Base-by-base conservation (phyloP, 2,329 filamentous ascomycete species). In the Gnomoniopsis smithogilvyi region DNA sequence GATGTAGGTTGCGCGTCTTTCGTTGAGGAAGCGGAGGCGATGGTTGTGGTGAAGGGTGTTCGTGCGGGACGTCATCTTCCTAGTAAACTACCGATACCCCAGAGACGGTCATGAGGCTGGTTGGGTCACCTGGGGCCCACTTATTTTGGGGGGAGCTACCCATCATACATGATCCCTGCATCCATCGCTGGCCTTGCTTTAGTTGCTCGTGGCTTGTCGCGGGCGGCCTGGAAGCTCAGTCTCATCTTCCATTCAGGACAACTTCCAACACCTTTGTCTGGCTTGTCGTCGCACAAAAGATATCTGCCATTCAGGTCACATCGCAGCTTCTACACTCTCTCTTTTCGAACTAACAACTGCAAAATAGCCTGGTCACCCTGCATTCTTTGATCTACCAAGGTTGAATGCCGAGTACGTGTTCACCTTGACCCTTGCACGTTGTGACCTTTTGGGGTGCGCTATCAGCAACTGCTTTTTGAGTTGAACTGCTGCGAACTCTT, bases 401-500 rank as follows among this genome's bases (percentile, higher is more conserved):
- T 59, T 53, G 57, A 36, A 56, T 59, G 45, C 56, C 36, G 60
- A 56, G 57, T 52, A 60, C 60, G 54, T 60, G 54, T 60, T 46
- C 24, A 50, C 47, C 26, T 30, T 57, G 38, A 46, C 17, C 24
- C 15, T 45, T 41, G 12, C 24, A 36, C 54, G 38, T 51, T 19
- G 50, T 54, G 54, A 22, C 15, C 41, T 36, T 43, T 34, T 48
- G 54, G 26, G 24, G 58, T 56, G 47, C 41, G 19, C 33, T 43
- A 41, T 45, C 22, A 33, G 24, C 45, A 46, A 38, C 55, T 45
- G 48, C 38, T 30, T 38, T 38, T 59, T 51, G 26, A 33, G 6
- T 57, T 56, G 53, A 54, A 19, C 57, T 19, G 53, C 52, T 56
- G 50, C 54, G 54, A 51, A 48, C 53, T 36, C 26, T 19, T 30